Evolutionary conservation across 257 asterid genomes (phyloP), one percentile per base, ranked within the genome.

Genomic region (Coffea canephora): DNA sequence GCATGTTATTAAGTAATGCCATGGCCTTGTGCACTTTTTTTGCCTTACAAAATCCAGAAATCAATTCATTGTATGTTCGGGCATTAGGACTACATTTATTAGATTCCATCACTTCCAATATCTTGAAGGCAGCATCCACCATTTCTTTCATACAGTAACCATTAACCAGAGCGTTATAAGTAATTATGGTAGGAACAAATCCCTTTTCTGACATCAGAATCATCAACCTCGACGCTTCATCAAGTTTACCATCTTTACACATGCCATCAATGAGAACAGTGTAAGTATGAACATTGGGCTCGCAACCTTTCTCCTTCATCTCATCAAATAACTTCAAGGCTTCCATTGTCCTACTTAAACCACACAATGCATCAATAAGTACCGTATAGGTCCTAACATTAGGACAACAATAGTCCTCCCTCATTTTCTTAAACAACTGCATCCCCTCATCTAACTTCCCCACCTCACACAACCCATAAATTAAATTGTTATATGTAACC

Each of bases 41-140:
- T 41, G 14, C 82, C 85, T 87, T 84, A 79, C 94, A 90, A 65
- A 83, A 88, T 45, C 96, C 96, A 75, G 81, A 89, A 16, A 92
- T 91, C 84, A 92, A 88, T 83, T 87, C 94, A 78, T 91, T 92
- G 84, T 88, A 92, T 8, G 96, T 91, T 25, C 96, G 89, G 48
- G 86, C 86, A 88, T 91, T 78, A 14, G 94, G 96, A 50, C 36
- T 59, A 65, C 92, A 91, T 57, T 84, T 82, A 50, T 83, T 89
- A 19, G 78, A 80, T 78, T 86, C 86, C 97, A 92, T 92, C 83
- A 73, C 49, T 71, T 76, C 83, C 59, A 92, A 73, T 82, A 92
- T 69, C 82, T 86, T 88, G 57, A 88, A 77, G 16, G 96, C 94
- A 84, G 87, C 82, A 72, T 86, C 87, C 14, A 89, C 75, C 86